Base-by-base conservation (phyloP, 73 alveolate species). In the Blepharisma stoltei region DNA sequence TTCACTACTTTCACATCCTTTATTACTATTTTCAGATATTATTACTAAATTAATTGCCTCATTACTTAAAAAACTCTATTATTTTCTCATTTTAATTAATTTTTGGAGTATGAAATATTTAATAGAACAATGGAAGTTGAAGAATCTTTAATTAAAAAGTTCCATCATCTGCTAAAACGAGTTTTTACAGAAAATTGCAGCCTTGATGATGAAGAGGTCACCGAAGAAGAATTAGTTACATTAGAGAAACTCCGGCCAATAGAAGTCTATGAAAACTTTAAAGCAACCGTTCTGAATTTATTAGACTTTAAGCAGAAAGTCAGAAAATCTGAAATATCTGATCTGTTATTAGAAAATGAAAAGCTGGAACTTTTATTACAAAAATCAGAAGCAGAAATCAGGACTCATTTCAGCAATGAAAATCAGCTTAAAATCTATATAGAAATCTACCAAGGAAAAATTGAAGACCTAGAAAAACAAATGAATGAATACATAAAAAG, bases 361-460 rank as follows among this genome's bases (percentile, higher is more conserved):
- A 38, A 14, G 18, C 23, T 60, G 5, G 86, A 78, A 6, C 65
- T 65, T 20, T 65, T 78, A 37, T 65, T 78, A 18, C 86, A 78
- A 50, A 78, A 78, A 69, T 49, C 66, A 4, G 86, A 78, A 48
- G 75, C 86, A n/a, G 86, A 78, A 21, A 77, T 78, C n/a, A 0
- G 86, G 0, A 78, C 44, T 50, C 86, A 78, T 23, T 65, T 78
- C 45, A 65, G 81, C 23, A 81, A 65, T 32, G 81, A 78, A 27
- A 81, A 78, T 5, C 86, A 78, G 6, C 65, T 78, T 81, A 65
- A 67, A 54, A 68, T 78, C 14, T 55, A 78, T 21, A 78, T 78
- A 7, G 86, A 78, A 54, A 68, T 71, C 43, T 78, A 78, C 47
- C 79, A 78, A 81, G 23, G 53, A 25, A 78, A 78, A 78, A 65